Conservation (phyloP, 176 grass and related monocot genomes). For the Aegilops speltoides region DNA sequence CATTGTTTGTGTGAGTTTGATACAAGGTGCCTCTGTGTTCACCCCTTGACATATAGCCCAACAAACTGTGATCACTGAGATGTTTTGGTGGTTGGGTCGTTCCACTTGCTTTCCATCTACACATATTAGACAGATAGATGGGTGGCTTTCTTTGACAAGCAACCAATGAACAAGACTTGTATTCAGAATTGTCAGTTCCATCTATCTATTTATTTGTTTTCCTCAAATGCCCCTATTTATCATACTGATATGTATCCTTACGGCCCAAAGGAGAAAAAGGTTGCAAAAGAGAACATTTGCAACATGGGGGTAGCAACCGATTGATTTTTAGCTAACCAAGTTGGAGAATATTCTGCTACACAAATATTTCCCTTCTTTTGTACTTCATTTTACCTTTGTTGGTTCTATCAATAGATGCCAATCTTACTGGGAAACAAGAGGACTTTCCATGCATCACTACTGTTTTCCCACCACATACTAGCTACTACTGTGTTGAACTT, state of each 20-base stretch:
- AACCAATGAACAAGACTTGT: neutral
- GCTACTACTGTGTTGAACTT: neutral
- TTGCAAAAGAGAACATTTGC: neutral
- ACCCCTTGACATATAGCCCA: neutral
- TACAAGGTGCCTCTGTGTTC: neutral
- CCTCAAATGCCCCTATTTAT: neutral
- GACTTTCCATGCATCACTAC: neutral
- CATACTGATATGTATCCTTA: neutral
- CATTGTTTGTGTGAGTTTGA: neutral
- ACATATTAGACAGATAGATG: neutral
- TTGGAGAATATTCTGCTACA: slow-evolving; percentile 8
- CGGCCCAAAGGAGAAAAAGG: neutral
- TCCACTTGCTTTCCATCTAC: neutral
- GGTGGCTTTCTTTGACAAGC: neutral
- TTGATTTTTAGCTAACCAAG: slow-evolving; percentile 12
- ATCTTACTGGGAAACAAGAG: neutral
- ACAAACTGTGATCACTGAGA: neutral
- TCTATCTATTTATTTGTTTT: neutral
- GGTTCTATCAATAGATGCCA: neutral
- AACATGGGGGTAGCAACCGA: neutral
- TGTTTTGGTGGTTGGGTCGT: neutral
- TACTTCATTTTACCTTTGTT: slow-evolving; percentile 14
- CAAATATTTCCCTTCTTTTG: neutral
- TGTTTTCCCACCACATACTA: neutral
- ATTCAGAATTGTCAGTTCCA: neutral